Conservation (phyloP, 2,329 filamentous ascomycete genomes). For the Pseudogymnoascus sp. region DNA sequence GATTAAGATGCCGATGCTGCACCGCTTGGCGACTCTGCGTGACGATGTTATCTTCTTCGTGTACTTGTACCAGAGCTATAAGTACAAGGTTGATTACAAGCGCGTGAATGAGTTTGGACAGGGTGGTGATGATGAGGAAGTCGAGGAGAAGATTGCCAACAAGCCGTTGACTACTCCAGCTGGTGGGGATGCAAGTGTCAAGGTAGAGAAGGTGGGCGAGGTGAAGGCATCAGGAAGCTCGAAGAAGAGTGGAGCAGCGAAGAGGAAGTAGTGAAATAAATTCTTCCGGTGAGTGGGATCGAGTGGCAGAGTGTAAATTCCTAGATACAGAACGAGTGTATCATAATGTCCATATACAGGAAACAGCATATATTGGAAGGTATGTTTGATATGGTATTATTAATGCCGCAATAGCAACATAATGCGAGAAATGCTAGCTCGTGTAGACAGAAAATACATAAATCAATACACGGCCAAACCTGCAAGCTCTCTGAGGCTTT, state of each 20-base stretch:
- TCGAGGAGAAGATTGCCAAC: slow-evolving; percentile 42
- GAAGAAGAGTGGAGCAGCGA: slow-evolving; percentile 41
- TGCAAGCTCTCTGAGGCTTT: not conserved
- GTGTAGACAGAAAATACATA: not conserved
- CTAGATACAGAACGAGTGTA: not conserved
- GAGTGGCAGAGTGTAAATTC: not conserved
- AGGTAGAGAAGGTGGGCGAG: slow-evolving; percentile 16
- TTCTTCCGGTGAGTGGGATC: slow-evolving; percentile 15
- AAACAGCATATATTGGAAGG: not conserved
- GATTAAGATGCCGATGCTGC: slow-evolving; percentile 96
- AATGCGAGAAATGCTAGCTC: not conserved
- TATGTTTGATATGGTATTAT: slow-evolving; percentile 3
- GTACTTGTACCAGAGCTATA: slow-evolving; percentile 90
- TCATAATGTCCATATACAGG: not conserved
- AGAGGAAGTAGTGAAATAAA: slow-evolving; percentile 35
- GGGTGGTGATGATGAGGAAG: slow-evolving; percentile 82
- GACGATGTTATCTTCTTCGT: slow-evolving; percentile 99
- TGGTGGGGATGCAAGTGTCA: slow-evolving; percentile 17
- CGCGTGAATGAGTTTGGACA: slow-evolving; percentile 97
- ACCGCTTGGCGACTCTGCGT: slow-evolving; percentile 82
- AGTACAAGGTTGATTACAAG: slow-evolving; percentile 84
- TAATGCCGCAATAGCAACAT: not conserved
- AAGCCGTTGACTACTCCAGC: slow-evolving; percentile 26
- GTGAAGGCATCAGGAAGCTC: slow-evolving; percentile 42
- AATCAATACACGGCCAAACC: slow-evolving; percentile 1